These are phyloP conservation scores for Calycina marina DNA, from an alignment of 2,329 filamentous ascomycete species.

Conservation along the genomic window DNA sequence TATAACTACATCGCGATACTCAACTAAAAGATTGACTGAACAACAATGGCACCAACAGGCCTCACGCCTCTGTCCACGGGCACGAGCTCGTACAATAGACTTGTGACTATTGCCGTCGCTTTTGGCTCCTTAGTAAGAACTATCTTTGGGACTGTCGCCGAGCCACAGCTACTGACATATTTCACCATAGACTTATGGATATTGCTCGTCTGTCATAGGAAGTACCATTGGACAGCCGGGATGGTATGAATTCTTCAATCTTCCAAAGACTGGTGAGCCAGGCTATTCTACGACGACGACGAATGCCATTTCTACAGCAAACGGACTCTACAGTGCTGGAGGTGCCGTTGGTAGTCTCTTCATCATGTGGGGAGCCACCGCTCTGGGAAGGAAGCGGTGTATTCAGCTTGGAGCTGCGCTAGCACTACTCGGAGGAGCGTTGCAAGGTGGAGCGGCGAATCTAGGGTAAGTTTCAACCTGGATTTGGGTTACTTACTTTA, in stretches of 20 bases:
- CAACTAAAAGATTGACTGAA: no score
- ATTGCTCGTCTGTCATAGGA: neutral
- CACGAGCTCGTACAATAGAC: no score
- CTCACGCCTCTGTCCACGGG: no score
- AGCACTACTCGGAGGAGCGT: neutral
- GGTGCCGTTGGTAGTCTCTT: neutral
- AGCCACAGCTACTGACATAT: no score
- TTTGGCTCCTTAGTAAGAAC: no score
- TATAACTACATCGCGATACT: no score
- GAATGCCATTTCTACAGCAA: neutral
- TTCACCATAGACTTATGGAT: constrained; percentile 1
- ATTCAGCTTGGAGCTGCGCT: neutral
- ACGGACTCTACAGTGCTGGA: neutral
- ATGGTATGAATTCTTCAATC: neutral
- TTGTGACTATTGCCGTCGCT: no score
- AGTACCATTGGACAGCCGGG: neutral
- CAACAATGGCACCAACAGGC: no score
- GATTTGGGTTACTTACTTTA: neutral
- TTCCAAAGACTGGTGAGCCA: neutral
- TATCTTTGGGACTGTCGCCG: no score
- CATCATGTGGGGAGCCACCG: neutral
- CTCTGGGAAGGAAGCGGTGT: neutral
- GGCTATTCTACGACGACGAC: neutral
- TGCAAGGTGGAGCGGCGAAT: neutral
- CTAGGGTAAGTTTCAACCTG: neutral